phyloP scores from a whole-genome alignment of 2,329 filamentous ascomycete genomes.

The Botrytis sinoallii region DNA sequence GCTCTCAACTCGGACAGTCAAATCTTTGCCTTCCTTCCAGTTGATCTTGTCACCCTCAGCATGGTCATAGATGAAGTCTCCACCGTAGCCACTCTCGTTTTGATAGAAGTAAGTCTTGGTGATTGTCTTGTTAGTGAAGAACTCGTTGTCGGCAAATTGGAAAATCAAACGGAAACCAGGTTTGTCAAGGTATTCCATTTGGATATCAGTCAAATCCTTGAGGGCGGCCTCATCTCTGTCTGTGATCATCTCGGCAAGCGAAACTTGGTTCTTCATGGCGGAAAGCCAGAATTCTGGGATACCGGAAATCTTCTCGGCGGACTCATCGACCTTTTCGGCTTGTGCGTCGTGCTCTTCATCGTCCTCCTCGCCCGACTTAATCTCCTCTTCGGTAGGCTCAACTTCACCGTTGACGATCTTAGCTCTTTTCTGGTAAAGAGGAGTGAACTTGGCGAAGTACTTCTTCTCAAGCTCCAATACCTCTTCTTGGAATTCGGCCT shows the following conservation, averaged over 20 bases:
- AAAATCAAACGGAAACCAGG: constrained; percentile 98
- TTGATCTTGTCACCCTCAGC: constrained; percentile 97
- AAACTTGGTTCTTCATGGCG: constrained; percentile 99
- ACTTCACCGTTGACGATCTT: constrained; percentile 82
- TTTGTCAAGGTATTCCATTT: constrained; percentile 99
- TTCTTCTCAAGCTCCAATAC: constrained; percentile 98
- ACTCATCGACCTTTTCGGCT: constrained; percentile 50
- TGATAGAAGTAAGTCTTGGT: constrained; percentile 99
- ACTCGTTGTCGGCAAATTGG: constrained; percentile 92
- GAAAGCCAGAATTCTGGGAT: constrained; percentile 99
- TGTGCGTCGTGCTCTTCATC: constrained; percentile 55
- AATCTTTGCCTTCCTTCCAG: constrained; percentile 89
- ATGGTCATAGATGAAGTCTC: constrained; percentile 99
- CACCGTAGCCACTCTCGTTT: constrained; percentile 96
- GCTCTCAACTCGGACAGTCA: constrained; percentile 92
- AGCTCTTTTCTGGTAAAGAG: constrained; percentile 92
- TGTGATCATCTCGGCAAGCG: constrained; percentile 96
- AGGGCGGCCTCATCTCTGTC: constrained; percentile 94
- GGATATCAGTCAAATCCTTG: constrained; percentile 85
- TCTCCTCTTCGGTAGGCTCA: constrained; percentile 84
- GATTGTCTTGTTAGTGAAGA: constrained; percentile 95
- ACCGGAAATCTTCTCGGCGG: constrained; percentile 58
- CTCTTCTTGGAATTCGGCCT: constrained; percentile 98
- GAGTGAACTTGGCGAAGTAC: constrained; percentile 98
- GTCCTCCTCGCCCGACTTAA: constrained; percentile 81